Percentiles rank a stretch among this genome's conserved stretches.
These are phyloP conservation scores for Fusarium annulatum DNA, from an alignment of 2,329 filamentous ascomycete species.

Conservation along the genomic window DNA sequence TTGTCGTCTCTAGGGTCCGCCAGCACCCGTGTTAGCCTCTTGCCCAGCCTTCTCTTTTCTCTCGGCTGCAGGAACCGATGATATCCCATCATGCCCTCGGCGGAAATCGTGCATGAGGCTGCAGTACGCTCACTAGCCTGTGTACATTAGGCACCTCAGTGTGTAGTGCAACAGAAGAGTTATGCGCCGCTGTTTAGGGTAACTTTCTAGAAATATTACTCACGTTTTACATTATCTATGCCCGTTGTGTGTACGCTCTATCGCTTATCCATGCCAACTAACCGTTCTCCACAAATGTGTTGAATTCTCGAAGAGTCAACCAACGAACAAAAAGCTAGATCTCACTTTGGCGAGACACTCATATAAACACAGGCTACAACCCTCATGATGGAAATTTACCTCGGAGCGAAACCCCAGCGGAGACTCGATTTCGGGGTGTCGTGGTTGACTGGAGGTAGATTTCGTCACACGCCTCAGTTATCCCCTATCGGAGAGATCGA, in stretches of 20 bases:
- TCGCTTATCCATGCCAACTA: conserved; percentile 8
- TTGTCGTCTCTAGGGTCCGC: conserved; percentile 8
- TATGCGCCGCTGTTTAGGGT: conserved; percentile 22
- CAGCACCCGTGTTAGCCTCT: neutral
- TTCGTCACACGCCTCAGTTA: neutral
- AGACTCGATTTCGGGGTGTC: neutral
- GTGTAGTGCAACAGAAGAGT: conserved; percentile 30
- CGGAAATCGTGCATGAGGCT: conserved; percentile 48
- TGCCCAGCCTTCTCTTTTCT: conserved; percentile 25
- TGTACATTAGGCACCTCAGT: conserved; percentile 27
- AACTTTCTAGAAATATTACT: conserved; percentile 33
- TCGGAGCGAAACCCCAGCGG: neutral
- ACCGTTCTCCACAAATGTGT: neutral
- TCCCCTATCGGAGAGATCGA: neutral
- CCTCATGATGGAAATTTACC: neutral
- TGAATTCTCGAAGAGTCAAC: neutral
- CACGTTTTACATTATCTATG: conserved; percentile 8
- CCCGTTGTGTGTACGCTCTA: conserved; percentile 11
- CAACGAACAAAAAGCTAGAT: neutral
- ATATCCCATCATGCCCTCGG: conserved; percentile 37
- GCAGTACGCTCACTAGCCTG: conserved; percentile 28
- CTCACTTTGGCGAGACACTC: neutral
- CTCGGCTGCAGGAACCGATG: conserved; percentile 30
- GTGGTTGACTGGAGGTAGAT: neutral
- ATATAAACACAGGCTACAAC: neutral